phyloP scores from a whole-genome alignment of 2,329 filamentous ascomycete genomes.

The Alternaria gaisen region DNA sequence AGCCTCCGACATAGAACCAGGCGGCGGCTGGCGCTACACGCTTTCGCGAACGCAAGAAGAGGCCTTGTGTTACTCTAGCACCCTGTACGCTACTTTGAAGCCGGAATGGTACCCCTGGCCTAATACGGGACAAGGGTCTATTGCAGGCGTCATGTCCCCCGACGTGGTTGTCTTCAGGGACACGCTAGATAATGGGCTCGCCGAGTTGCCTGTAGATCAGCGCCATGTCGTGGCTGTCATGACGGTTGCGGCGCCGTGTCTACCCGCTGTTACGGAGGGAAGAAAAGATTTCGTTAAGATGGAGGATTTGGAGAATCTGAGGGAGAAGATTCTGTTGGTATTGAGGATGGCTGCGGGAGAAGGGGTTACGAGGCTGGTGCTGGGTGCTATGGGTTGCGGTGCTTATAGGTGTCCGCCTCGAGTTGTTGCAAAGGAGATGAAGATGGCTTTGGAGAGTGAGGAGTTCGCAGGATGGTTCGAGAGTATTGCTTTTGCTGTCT shows the following conservation, averaged over 20 bases:
- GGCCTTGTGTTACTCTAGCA: slow-evolving; percentile 36
- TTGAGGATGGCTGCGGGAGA: slow-evolving; percentile 28
- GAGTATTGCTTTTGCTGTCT: slow-evolving; percentile 27
- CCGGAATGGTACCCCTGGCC: slow-evolving; percentile 38
- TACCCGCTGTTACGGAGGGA: slow-evolving; percentile 17
- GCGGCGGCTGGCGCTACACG: slow-evolving; percentile 34
- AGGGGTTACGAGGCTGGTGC: slow-evolving; percentile 27
- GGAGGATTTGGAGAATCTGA: slow-evolving; percentile 18
- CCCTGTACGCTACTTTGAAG: slow-evolving; percentile 27
- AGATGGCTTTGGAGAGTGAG: slow-evolving; percentile 17
- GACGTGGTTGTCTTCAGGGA: slow-evolving; percentile 32
- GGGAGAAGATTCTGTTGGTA: slow-evolving; percentile 30
- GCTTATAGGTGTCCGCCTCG: slow-evolving; percentile 32
- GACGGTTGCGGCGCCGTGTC: slow-evolving; percentile 31
- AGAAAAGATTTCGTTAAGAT: slow-evolving; percentile 18
- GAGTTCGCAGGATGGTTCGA: slow-evolving; percentile 37
- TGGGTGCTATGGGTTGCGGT: slow-evolving; percentile 37
- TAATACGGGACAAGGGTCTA: slow-evolving; percentile 28
- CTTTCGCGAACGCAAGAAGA: slow-evolving; percentile 35
- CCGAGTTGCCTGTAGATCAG: slow-evolving; percentile 18
- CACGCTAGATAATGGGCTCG: slow-evolving; percentile 26
- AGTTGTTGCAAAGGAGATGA: slow-evolving; percentile 30
- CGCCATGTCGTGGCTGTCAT: slow-evolving; percentile 27
- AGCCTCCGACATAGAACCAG: slow-evolving; percentile 30
- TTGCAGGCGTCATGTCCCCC: slow-evolving; percentile 32